These are phyloP conservation scores for Neurospora sp. DNA, from an alignment of 495 filamentous ascomycete species.

Conservation along the genomic window DNA sequence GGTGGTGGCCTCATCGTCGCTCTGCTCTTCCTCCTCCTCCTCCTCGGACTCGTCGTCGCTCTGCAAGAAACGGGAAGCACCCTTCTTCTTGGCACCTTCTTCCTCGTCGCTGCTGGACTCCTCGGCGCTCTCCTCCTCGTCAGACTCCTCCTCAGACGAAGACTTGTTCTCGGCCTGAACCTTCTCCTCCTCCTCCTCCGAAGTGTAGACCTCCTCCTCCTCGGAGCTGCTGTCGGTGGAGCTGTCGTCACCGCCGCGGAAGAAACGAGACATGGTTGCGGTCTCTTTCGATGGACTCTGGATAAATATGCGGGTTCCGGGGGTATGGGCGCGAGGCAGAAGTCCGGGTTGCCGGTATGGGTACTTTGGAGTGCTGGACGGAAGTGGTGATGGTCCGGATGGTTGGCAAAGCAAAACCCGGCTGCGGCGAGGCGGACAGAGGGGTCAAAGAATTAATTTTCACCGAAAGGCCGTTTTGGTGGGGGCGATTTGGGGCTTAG, in stretches of 20 bases:
- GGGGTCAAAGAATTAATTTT: slow-evolving; percentile 26
- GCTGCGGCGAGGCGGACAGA: slow-evolving; percentile 10
- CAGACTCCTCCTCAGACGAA: slow-evolving; percentile 32
- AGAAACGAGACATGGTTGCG: slow-evolving; percentile 84
- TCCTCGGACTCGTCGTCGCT: slow-evolving; percentile 60
- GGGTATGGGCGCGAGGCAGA: slow-evolving; percentile 1
- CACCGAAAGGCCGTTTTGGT: slow-evolving; percentile 27
- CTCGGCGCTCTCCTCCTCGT: slow-evolving; percentile 48
- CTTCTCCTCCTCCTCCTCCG: slow-evolving; percentile 52
- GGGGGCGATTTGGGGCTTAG: slow-evolving; percentile 26
- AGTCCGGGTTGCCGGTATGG: slow-evolving; percentile 2
- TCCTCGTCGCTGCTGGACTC: slow-evolving; percentile 56
- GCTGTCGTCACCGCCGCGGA: slow-evolving; percentile 86
- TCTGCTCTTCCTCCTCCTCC: slow-evolving; percentile 40
- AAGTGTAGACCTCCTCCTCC: slow-evolving; percentile 84
- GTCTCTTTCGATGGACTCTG: neutral
- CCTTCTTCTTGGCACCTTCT: slow-evolving; percentile 50
- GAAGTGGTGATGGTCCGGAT: slow-evolving; percentile 9
- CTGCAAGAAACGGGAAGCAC: slow-evolving; percentile 71
- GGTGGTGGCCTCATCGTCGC: slow-evolving; percentile 69
- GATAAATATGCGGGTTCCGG: neutral
- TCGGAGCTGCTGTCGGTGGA: slow-evolving; percentile 74
- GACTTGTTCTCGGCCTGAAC: slow-evolving; percentile 34
- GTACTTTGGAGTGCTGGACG: slow-evolving; percentile 6
- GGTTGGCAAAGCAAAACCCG: slow-evolving; percentile 16